Conservation (phyloP, 2,329 filamentous ascomycete species). For the Phoma herbarum region DNA sequence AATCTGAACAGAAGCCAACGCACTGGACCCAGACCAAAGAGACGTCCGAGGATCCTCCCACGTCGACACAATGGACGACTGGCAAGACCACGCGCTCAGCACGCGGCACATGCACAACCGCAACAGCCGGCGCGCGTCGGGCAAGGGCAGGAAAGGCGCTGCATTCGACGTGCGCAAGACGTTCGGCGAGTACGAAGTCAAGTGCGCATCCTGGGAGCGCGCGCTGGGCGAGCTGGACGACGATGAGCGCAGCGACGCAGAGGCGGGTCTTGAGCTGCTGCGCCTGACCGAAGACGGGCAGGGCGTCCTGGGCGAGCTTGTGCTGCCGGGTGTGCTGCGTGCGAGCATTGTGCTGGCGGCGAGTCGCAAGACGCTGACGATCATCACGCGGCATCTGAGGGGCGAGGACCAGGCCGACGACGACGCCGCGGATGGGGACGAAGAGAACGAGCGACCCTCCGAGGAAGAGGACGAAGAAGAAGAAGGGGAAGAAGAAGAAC, state of each 20-base stretch:
- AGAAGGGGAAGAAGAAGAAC: slow-evolving; percentile 3
- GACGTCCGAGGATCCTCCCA: too few relatives aligned
- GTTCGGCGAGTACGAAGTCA: slow-evolving; percentile 35
- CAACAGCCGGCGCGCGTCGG: slow-evolving; percentile 17
- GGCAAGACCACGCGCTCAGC: slow-evolving; percentile 36
- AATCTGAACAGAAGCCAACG: neutral
- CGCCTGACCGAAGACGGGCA: slow-evolving; percentile 31
- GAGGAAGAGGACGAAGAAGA: slow-evolving; percentile 2
- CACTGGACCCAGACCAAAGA: too few relatives aligned
- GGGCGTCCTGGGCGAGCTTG: slow-evolving; percentile 32
- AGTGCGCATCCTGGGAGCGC: slow-evolving; percentile 34
- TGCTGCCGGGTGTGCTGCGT: slow-evolving; percentile 26
- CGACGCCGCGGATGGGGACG: slow-evolving; percentile 14
- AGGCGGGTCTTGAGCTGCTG: slow-evolving; percentile 30
- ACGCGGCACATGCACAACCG: slow-evolving; percentile 41
- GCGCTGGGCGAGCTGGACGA: neutral
- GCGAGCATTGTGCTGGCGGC: slow-evolving; percentile 31
- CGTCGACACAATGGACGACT: slow-evolving; percentile 36
- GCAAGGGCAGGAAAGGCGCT: slow-evolving; percentile 23
- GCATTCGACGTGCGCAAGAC: slow-evolving; percentile 37
- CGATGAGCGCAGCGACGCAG: slow-evolving; percentile 1
- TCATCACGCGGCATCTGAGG: slow-evolving; percentile 10
- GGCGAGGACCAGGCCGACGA: slow-evolving; percentile 14
- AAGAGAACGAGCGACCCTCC: too few relatives aligned
- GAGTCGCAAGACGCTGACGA: slow-evolving; percentile 27